phyloP scores from a whole-genome alignment of 2,329 filamentous ascomycete genomes.

The Pestalotiopsis fici region DNA sequence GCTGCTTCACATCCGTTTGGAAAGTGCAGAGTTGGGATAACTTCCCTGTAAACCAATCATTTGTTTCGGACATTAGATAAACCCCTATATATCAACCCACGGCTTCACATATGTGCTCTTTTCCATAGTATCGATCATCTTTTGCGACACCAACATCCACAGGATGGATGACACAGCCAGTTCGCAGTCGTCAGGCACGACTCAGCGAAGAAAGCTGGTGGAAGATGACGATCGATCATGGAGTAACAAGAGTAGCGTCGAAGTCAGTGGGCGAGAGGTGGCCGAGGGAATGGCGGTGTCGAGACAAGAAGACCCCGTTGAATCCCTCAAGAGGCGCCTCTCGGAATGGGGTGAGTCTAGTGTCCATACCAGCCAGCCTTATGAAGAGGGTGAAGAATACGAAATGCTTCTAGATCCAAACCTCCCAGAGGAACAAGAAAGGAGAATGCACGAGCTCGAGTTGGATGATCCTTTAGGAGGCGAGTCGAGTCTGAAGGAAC shows the following conservation, averaged over 20 bases:
- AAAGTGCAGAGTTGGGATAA: conserved; percentile 15
- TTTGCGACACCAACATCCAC: conserved; percentile 7
- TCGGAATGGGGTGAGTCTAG: conserved; percentile 43
- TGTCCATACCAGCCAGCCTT: conserved; percentile 33
- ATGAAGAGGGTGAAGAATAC: conserved; percentile 51
- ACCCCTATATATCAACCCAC: conserved; percentile 18
- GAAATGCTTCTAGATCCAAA: conserved; percentile 59
- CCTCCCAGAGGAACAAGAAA: conserved; percentile 44
- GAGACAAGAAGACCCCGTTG: conserved; percentile 21
- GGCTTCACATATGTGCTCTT: conserved; percentile 11
- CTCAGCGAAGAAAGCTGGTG: conserved; percentile 17
- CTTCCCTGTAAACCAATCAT: neutral
- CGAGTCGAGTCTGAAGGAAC: conserved; percentile 32
- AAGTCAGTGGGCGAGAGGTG: conserved; percentile 30
- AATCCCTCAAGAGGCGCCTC: conserved; percentile 36
- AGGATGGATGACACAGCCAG: conserved; percentile 31
- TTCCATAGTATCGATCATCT: conserved; percentile 17
- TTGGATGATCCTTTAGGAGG: conserved; percentile 19
- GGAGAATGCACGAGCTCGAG: conserved; percentile 18
- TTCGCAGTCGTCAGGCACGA: conserved; percentile 34
- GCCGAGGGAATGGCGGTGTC: conserved; percentile 17
- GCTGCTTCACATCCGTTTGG: conserved; percentile 21
- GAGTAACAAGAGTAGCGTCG: conserved; percentile 26
- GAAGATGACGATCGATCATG: conserved; percentile 26
- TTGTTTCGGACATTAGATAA: conserved; percentile 14